Conservation (phyloP, 2,329 filamentous ascomycete genomes). For the Karstenula rhodostoma region DNA sequence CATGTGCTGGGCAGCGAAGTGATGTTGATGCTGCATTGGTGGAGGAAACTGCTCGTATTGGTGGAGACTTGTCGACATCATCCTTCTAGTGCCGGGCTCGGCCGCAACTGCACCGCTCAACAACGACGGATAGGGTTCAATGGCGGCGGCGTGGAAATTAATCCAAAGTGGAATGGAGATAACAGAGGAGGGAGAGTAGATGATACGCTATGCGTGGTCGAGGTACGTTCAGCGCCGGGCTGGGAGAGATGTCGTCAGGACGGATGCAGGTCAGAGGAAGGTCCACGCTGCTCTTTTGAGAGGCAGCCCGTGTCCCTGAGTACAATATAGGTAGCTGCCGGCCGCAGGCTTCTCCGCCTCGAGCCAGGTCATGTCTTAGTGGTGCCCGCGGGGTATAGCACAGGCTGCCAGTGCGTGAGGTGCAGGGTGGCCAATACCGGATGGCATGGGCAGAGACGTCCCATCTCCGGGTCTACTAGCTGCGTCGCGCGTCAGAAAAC, state of each 20-base stretch:
- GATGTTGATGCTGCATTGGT: conserved; percentile 63
- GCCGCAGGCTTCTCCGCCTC: conserved; percentile 41
- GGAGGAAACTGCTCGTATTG: conserved; percentile 57
- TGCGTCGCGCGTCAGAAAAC: conserved; percentile 46
- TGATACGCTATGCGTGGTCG: conserved; percentile 15
- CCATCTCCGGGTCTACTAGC: conserved; percentile 42
- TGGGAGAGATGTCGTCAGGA: conserved; percentile 39
- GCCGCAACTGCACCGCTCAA: conserved; percentile 38
- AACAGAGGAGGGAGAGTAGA: conserved; percentile 1
- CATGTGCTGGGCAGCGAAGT: conserved; percentile 50
- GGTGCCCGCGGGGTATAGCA: conserved; percentile 47
- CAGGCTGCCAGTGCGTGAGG: conserved; percentile 40
- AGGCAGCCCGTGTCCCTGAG: conserved; percentile 42
- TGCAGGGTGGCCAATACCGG: conserved; percentile 46
- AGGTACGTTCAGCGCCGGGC: conserved; percentile 38
- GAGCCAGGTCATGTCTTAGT: conserved; percentile 36
- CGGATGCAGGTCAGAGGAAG: conserved; percentile 40
- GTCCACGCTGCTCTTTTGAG: conserved; percentile 38
- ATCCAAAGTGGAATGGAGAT: conserved; percentile 4
- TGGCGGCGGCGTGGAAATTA: conserved; percentile 19
- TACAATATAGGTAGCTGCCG: conserved; percentile 47
- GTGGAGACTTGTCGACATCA: conserved; percentile 51
- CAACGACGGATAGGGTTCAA: conserved; percentile 28
- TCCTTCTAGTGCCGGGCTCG: conserved; percentile 44
- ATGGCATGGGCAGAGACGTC: conserved; percentile 40